Evolutionary conservation across 192 early-diverging fungal species (phyloP), one percentile per base, ranked within the genome.

Genomic region (Umbelopsis vinacea): DNA sequence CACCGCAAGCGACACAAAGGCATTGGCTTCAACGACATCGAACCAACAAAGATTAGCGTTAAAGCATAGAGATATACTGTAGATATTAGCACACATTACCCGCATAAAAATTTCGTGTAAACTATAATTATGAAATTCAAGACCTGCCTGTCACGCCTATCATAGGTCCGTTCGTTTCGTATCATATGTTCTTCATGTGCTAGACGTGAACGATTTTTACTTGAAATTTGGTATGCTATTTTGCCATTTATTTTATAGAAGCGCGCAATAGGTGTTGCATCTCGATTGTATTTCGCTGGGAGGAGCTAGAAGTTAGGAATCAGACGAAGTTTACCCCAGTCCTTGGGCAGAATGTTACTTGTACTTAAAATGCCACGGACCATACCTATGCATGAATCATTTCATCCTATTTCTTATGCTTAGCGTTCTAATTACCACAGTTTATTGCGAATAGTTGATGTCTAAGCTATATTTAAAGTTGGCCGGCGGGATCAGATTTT

Each of bases 31-130:
- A 63, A 63, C 19, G 57, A 37, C 17, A 35, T 12, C 26, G 57
- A 63, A 19, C 4, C 33, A 3, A 17, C 29, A 14, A 63, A 15
- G 17, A 37, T 37, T 63, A 37, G 29, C 57, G 33, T 19, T 24
- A 33, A 73, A 46, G 55, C 60, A 69, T 73, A 74, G 54, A 78
- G 70, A 40, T 53, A 73, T 29, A 70, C 26, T 69, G 9, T 63
- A 23, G 19, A 22, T 48, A n/a, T 71, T 40, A 68, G 60, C 29
- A 29, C 33, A 33, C 66, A 74, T 52, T 52, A 47, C 40, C 54
- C 69, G 46, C 12, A 38, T 68, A 47, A 54, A 48, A 11, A 74
- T 57, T 43, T 43, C 40, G 40, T 43, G 40, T 43, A 43, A 11
- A 43, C 11, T 43, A 67, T 74, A 67, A 38, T 43, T 29, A 1